Percentiles rank a stretch among this genome's conserved stretches.
These are phyloP conservation scores for Sicyos edulis DNA, from an alignment of 306 rosid species.

Conservation along the genomic window DNA sequence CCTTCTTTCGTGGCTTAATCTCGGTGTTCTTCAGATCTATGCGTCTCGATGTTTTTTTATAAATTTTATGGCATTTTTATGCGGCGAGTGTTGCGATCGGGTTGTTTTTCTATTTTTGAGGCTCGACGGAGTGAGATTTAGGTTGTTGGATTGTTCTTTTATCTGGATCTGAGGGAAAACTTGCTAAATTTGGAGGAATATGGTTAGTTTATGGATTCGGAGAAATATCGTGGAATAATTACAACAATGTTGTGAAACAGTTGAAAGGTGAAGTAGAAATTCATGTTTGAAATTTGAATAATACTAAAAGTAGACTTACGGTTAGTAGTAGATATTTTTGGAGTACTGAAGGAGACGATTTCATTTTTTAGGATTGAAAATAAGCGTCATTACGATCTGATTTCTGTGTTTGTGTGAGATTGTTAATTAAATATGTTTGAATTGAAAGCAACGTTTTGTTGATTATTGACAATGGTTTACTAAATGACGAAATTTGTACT, in stretches of 20 bases:
- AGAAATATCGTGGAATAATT: neutral
- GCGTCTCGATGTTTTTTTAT: neutral
- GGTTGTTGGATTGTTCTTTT: constrained; percentile 20
- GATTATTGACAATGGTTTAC: neutral
- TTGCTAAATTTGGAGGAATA: constrained; percentile 15
- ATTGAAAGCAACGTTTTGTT: neutral
- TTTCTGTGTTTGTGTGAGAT: neutral
- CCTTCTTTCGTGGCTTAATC: neutral
- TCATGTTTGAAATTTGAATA: neutral
- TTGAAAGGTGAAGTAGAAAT: neutral
- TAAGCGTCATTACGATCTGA: neutral
- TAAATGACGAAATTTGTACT: neutral
- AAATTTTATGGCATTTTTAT: neutral
- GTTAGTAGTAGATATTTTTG: neutral
- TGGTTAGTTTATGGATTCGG: neutral
- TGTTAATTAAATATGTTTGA: neutral
- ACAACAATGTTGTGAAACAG: neutral
- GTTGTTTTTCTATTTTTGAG: neutral
- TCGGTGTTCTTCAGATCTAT: constrained; percentile 34
- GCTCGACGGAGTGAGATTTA: neutral
- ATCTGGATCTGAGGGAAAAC: constrained; percentile 18
- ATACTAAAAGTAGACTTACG: neutral
- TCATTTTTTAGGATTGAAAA: neutral
- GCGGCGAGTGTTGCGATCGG: neutral
- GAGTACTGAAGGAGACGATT: neutral